Evolutionary conservation across 129 eudicot species (phyloP).

Genomic region (Scalesia atractyloides): DNA sequence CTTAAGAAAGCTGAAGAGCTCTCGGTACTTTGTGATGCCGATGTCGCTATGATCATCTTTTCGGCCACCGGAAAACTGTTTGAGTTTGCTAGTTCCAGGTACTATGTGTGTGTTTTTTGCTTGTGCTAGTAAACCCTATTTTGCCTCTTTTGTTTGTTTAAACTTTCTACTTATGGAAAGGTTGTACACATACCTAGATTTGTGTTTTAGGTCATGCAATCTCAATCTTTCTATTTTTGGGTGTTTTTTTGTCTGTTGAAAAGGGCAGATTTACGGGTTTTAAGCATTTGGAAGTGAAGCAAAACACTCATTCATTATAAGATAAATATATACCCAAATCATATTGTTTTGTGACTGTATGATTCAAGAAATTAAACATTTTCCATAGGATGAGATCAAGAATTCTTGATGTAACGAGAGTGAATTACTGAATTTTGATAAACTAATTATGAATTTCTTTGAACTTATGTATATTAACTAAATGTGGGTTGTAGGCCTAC

Average conservation of each 20-base stretch:
- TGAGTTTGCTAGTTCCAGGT: constrained; percentile 58
- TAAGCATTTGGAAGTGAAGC: background rate
- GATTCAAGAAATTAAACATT: no score
- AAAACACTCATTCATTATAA: background rate
- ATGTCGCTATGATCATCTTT: constrained; percentile 53
- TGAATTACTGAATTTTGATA: no score
- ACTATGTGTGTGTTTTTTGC: background rate
- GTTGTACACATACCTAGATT: background rate
- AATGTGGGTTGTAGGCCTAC: background rate
- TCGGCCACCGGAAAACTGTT: constrained; percentile 57
- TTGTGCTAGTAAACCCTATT: no score
- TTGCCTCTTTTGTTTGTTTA: constrained; percentile 14
- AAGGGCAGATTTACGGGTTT: constrained; percentile 9
- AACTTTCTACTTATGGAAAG: constrained; percentile 34
- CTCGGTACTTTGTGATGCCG: constrained; percentile 62
- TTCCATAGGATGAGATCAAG: no score
- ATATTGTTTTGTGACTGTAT: no score
- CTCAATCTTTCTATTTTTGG: constrained; percentile 9
- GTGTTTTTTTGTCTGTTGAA: background rate
- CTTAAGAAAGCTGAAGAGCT: constrained; percentile 58
- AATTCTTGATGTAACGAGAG: no score
- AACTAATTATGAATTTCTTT: no score
- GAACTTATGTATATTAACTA: no score
- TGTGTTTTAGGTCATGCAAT: constrained; percentile 8
- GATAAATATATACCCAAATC: background rate